Evolutionary conservation across 2,329 filamentous ascomycete genomes (phyloP).

Genomic region (Arthrocladium fulminans): DNA sequence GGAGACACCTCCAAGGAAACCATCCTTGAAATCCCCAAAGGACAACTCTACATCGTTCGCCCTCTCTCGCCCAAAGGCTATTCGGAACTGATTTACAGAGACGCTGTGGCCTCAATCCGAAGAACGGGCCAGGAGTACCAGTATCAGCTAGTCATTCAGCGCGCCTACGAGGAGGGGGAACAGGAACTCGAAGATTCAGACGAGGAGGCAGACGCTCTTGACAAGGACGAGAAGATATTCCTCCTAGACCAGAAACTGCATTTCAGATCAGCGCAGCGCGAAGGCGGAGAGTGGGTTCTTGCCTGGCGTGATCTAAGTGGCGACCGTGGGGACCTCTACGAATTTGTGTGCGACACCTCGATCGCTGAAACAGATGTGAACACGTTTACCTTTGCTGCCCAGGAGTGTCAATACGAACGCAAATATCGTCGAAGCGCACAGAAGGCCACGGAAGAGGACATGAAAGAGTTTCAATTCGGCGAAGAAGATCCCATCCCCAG

Average conservation of each 20-base stretch:
- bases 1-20: conserved; percentile 81
- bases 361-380: conserved; percentile 62
- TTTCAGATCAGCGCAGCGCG: conserved; percentile 73
- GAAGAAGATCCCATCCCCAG: conserved; percentile 52
- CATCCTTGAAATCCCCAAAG: conserved; percentile 87
- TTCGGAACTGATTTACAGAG: conserved; percentile 97
- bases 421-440: conserved; percentile 77
- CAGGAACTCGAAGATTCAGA: conserved; percentile 87
- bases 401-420: conserved; percentile 95
- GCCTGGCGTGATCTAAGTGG: conserved; percentile 94
- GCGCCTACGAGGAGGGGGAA: conserved; percentile 95
- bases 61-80: conserved; percentile 94
- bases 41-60: conserved; percentile 93
- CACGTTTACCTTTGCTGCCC: conserved; percentile 71
- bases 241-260: conserved; percentile 85
- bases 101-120: conserved; percentile 84
- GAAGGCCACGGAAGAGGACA: conserved; percentile 70
- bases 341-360: conserved; percentile 84
- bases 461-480: conserved; percentile 72
- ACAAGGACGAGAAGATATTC: conserved; percentile 96
- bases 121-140: conserved; percentile 91
- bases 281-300: conserved; percentile 73
- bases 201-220: conserved; percentile 65
- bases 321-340: conserved; percentile 89
- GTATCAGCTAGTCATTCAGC: conserved; percentile 92